Conservation (phyloP, 345 rosid genomes). For the Salix dunnii region DNA sequence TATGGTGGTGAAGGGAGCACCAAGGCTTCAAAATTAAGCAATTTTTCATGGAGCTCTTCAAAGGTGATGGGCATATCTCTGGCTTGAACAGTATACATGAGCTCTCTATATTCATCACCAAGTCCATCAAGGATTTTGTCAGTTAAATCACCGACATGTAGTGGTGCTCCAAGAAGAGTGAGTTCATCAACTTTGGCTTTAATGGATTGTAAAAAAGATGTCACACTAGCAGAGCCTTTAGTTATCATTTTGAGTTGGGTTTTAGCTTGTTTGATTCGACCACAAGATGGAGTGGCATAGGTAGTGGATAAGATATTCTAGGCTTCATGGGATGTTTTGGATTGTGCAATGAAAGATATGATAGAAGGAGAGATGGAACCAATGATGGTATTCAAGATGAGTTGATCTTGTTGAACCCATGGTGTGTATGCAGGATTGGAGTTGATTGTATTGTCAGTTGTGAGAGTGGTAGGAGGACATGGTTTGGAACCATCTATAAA, state of each 20-base stretch:
- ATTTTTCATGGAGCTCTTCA: no score
- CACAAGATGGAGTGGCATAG: not conserved
- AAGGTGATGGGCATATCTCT: no score
- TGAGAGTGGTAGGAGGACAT: not conserved
- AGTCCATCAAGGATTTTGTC: not conserved
- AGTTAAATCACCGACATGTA: not conserved
- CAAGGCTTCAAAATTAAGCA: no score
- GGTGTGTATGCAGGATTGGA: no score
- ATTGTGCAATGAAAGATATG: not conserved
- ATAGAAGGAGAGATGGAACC: not conserved
- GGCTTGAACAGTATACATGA: not conserved
- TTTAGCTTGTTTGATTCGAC: not conserved
- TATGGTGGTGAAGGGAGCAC: no score
- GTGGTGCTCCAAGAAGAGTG: not conserved
- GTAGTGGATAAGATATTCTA: not conserved
- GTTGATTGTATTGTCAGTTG: no score
- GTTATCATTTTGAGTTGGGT: not conserved
- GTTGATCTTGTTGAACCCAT: not conserved
- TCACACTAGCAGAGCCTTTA: constrained; percentile 3
- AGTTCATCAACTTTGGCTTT: not conserved
- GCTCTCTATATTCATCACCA: not conserved
- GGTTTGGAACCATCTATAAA: not conserved
- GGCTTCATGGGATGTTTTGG: not conserved
- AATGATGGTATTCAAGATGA: not conserved
- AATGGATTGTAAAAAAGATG: not conserved